Conservation (phyloP, 1,284 basidiomycete genomes). For the Stereum hirsutum region DNA sequence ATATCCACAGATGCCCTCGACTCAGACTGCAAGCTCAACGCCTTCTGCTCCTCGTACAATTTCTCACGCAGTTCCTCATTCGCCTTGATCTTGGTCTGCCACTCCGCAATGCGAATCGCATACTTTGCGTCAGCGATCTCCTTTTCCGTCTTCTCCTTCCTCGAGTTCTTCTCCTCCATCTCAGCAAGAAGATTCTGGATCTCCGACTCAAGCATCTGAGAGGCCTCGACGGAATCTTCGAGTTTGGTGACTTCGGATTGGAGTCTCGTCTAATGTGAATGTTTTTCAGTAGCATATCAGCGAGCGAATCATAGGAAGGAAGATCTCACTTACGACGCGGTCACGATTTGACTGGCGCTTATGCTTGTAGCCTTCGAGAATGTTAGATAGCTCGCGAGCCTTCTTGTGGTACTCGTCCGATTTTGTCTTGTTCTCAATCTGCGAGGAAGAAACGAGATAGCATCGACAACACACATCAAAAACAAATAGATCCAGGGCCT, state of each 20-base stretch:
- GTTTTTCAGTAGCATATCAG: too few relatives aligned
- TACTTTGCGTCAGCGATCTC: constrained; percentile 57
- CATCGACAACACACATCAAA: background rate
- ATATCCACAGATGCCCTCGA: constrained; percentile 75
- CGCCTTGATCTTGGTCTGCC: constrained; percentile 40
- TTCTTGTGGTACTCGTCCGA: constrained; percentile 53
- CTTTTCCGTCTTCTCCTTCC: constrained; percentile 45
- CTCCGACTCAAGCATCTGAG: constrained; percentile 46
- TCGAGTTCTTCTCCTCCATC: constrained; percentile 57
- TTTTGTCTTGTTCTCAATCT: constrained; percentile 43
- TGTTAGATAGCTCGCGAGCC: constrained; percentile 40
- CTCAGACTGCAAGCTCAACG: constrained; percentile 77
- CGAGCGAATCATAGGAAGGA: constrained; percentile 5
- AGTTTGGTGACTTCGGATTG: constrained; percentile 41
- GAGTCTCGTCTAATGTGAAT: constrained; percentile 31
- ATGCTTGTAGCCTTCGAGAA: constrained; percentile 42
- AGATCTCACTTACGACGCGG: constrained; percentile 44
- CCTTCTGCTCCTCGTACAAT: constrained; percentile 65
- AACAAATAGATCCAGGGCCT: background rate
- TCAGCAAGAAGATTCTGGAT: constrained; percentile 53
- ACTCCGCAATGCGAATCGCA: constrained; percentile 62
- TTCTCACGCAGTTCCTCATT: constrained; percentile 70
- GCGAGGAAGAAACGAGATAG: constrained; percentile 1
- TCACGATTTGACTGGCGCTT: constrained; percentile 44
- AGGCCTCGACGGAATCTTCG: constrained; percentile 48